Evolutionary conservation across 2,329 filamentous ascomycete species (phyloP).

Genomic region (Tolypocladium amazonense): DNA sequence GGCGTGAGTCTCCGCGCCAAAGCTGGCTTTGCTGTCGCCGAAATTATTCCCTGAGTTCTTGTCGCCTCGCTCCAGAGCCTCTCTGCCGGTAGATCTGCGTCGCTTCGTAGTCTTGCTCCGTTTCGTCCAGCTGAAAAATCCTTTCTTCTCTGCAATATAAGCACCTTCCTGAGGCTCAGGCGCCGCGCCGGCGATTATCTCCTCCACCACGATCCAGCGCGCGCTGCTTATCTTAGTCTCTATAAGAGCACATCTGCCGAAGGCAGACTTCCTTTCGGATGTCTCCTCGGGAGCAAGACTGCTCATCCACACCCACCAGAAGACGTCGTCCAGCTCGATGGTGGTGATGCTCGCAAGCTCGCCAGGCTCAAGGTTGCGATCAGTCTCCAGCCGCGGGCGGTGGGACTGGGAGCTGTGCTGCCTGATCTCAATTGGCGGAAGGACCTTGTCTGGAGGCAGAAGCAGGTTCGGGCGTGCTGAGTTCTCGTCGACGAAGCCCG

Average conservation of each 20-base stretch:
- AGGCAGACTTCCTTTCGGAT: slow-evolving; percentile 74
- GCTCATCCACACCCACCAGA: slow-evolving; percentile 99
- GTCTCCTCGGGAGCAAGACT: slow-evolving; percentile 90
- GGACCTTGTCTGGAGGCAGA: slow-evolving; percentile 81
- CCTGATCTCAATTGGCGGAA: slow-evolving; percentile 72
- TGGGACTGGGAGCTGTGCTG: slow-evolving; percentile 85
- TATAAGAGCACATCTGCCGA: slow-evolving; percentile 84
- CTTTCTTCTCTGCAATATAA: slow-evolving; percentile 92
- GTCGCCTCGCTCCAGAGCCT: slow-evolving; percentile 35
- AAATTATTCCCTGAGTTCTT: slow-evolving; percentile 29
- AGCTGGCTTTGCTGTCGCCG: slow-evolving; percentile 65
- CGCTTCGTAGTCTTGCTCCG: slow-evolving; percentile 53
- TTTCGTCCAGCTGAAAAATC: slow-evolving; percentile 78
- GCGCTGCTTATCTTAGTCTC: slow-evolving; percentile 76
- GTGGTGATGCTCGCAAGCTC: slow-evolving; percentile 86
- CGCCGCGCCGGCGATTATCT: slow-evolving; percentile 88
- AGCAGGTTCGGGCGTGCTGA: slow-evolving; percentile 57
- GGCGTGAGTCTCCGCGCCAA: slow-evolving; percentile 85
- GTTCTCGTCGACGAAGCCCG: slow-evolving; percentile 77
- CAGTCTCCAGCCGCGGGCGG: slow-evolving; percentile 57
- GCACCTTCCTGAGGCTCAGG: slow-evolving; percentile 74
- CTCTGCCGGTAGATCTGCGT: slow-evolving; percentile 60
- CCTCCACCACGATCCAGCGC: slow-evolving; percentile 90
- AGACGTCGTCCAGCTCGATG: slow-evolving; percentile 84
- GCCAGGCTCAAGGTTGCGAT: slow-evolving; percentile 67